Percentiles rank a stretch among this genome's conserved stretches.
These are phyloP conservation scores for Fusarium sp. DNA, from an alignment of 2,329 filamentous ascomycete genomes.

Conservation along the genomic window DNA sequence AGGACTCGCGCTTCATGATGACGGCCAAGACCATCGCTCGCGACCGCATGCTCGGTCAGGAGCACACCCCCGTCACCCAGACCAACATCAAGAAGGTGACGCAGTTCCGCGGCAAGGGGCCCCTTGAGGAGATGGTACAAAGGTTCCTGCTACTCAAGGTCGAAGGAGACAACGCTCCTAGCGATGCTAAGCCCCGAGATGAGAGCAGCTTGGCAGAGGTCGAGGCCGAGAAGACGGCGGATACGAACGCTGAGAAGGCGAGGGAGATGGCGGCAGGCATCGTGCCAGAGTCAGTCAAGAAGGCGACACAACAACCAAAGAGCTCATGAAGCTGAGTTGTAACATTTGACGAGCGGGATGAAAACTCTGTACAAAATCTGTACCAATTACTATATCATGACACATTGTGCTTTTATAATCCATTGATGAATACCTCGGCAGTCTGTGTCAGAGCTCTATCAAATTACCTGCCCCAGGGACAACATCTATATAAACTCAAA, in stretches of 20 bases:
- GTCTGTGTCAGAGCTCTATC: slow-evolving; percentile 11
- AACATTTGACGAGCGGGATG: slow-evolving; percentile 32
- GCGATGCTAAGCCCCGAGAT: slow-evolving; percentile 1
- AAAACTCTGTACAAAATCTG: slow-evolving; percentile 47
- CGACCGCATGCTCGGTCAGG: slow-evolving; percentile 65
- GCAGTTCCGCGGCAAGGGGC: slow-evolving; percentile 76
- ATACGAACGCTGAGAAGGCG: slow-evolving; percentile 48
- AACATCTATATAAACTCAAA: slow-evolving; percentile 87
- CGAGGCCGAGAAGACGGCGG: slow-evolving; percentile 35
- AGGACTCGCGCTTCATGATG: slow-evolving; percentile 94
- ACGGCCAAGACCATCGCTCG: slow-evolving; percentile 86
- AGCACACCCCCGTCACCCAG: slow-evolving; percentile 77
- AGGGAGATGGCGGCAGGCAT: slow-evolving; percentile 48
- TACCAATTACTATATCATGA: slow-evolving; percentile 45
- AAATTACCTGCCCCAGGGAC: slow-evolving; percentile 1
- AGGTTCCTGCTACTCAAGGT: slow-evolving; percentile 49
- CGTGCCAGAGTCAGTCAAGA: slow-evolving; percentile 44
- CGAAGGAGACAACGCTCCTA: neutral
- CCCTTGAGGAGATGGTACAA: slow-evolving; percentile 74
- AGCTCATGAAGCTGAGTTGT: slow-evolving; percentile 39
- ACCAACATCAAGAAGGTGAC: slow-evolving; percentile 89
- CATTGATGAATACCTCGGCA: slow-evolving; percentile 4
- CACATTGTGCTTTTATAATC: slow-evolving; percentile 27
- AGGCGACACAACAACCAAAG: slow-evolving; percentile 33
- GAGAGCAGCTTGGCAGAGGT: slow-evolving; percentile 29